Conservation (phyloP, 2,329 filamentous ascomycete genomes). For the Sporothrix brasiliensis region DNA sequence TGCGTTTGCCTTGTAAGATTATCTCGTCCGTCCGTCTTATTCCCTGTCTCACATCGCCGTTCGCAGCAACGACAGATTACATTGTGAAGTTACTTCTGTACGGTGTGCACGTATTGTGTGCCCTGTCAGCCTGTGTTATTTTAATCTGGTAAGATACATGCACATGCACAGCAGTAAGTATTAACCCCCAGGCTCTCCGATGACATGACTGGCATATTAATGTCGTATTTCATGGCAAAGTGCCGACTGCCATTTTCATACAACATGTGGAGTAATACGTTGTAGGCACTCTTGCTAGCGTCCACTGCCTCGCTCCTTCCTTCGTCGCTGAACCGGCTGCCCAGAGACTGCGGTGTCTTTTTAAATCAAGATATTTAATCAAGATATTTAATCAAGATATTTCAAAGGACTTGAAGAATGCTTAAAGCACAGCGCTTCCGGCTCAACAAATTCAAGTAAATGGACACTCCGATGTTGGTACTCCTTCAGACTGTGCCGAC, state of each 20-base stretch:
- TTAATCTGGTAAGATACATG: background rate
- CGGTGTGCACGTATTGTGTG: background rate
- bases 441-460: background rate
- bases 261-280: no score
- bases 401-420: background rate
- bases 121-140: background rate
- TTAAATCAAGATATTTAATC: background rate
- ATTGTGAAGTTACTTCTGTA: no score
- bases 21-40: background rate
- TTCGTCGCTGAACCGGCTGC: background rate
- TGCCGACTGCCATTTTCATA: background rate
- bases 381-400: no score
- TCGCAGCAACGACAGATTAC: background rate
- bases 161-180: no score
- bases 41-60: slow-evolving; percentile 1
- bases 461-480: background rate
- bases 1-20: background rate
- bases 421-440: no score
- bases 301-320: background rate
- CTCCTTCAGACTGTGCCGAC: background rate
- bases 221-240: background rate
- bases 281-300: background rate
- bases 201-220: background rate
- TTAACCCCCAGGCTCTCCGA: no score
- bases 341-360: background rate